Evolutionary conservation across 2,329 filamentous ascomycete genomes (phyloP).

Genomic region (Ophiostoma quercus): DNA sequence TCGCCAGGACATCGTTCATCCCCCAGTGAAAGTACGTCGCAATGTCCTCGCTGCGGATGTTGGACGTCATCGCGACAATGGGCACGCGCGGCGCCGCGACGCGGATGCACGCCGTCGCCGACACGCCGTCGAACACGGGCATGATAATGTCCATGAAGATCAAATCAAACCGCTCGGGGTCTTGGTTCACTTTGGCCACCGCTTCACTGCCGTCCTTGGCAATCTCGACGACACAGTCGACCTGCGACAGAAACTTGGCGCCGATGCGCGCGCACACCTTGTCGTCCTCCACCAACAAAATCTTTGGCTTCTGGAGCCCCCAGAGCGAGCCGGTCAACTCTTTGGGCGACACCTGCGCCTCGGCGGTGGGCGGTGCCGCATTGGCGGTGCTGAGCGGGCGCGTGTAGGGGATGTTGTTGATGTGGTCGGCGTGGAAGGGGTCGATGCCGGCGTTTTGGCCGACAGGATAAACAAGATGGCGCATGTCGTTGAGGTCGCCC

Average conservation of each 20-base stretch:
- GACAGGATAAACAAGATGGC: slow-evolving; percentile 79
- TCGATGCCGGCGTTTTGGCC: slow-evolving; percentile 89
- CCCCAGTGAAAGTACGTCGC: slow-evolving; percentile 96
- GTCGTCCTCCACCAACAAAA: slow-evolving; percentile 85
- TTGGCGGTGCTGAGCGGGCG: slow-evolving; percentile 60
- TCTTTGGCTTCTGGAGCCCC: slow-evolving; percentile 63
- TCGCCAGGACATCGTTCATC: slow-evolving; percentile 96
- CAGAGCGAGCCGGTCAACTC: slow-evolving; percentile 45
- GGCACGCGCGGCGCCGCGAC: slow-evolving; percentile 77
- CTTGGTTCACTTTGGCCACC: slow-evolving; percentile 69
- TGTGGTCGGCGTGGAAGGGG: slow-evolving; percentile 88
- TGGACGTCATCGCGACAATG: slow-evolving; percentile 98
- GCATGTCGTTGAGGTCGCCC: slow-evolving; percentile 52
- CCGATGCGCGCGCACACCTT: slow-evolving; percentile 63
- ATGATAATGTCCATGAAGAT: slow-evolving; percentile 96
- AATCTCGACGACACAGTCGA: slow-evolving; percentile 62
- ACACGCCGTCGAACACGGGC: slow-evolving; percentile 92
- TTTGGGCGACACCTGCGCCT: slow-evolving; percentile 39
- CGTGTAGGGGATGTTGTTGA: slow-evolving; percentile 87
- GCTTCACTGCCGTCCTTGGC: slow-evolving; percentile 85
- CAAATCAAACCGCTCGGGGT: slow-evolving; percentile 52
- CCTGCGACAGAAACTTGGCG: slow-evolving; percentile 60
- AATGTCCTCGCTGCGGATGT: slow-evolving; percentile 93
- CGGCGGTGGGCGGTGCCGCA: slow-evolving; percentile 29
- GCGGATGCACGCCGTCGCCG: slow-evolving; percentile 86